Evolutionary conservation across 495 filamentous ascomycete species (phyloP), one percentile per base, ranked within the genome.

Genomic region (Xylaria castorea): DNA sequence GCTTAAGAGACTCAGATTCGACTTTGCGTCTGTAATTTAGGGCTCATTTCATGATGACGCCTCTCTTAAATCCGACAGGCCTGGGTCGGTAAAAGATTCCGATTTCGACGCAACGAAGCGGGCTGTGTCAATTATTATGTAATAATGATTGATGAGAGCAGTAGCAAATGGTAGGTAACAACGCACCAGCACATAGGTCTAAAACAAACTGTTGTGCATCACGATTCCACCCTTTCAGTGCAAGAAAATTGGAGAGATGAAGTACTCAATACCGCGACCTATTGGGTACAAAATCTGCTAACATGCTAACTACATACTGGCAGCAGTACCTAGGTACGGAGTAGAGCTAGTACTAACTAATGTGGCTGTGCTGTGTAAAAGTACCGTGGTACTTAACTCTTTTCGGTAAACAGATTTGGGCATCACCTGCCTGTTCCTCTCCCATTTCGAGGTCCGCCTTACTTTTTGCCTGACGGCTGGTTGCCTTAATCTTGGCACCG

Each of bases 381-480:
- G 58, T 36, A 40, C 34, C 6, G 8, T 6, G 34, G 34, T 61
- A 61, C 58, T n/a, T n/a, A 30, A 12, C 22, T 42, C 38, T 57
- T 68, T 55, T 68, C 50, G 66, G 66, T 68, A 18, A 57, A 14
- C 48, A 32, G 66, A 25, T 44, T 69, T 34, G 51, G 53, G 57
- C 58, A 14, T 46, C 44, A 3, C 14, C 20, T 25, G 4, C 7
- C n/a, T 25, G 18, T 42, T 51, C 48, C 36, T 22, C 32, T 22
- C 9, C 32, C 20, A 32, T 46, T 16, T 30, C 44, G 75, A 77
- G 4, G 46, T 51, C 73, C 78, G 80, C 80, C 78, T 80, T 78
- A 82, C 78, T 80, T 76, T 76, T 75, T 58, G 68, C 51, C 73
- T 64, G 55, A 50, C 48, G 38, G 48, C 18, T 40, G 60, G 61